Conservation (phyloP, 1,284 basidiomycete species). For the Amylostereum areolatum region DNA sequence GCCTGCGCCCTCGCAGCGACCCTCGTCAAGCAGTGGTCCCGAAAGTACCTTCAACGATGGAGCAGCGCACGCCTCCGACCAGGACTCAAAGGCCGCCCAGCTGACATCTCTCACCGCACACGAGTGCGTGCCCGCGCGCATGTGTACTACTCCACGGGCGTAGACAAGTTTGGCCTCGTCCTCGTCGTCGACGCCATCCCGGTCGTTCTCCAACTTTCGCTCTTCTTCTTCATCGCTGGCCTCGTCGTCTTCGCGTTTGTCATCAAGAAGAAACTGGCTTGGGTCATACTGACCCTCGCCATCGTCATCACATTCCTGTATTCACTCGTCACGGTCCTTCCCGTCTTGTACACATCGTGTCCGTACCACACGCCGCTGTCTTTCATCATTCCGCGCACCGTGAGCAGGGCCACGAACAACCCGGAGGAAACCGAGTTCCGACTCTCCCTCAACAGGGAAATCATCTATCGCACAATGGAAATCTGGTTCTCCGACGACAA, state of each 20-base stretch:
- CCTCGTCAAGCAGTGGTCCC: constrained; percentile 22
- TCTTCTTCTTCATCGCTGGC: constrained; percentile 35
- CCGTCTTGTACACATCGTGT: constrained; percentile 28
- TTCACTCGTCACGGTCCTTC: constrained; percentile 26
- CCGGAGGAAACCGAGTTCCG: no score
- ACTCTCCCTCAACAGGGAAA: no score
- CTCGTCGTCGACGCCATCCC: constrained; percentile 31
- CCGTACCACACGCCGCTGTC: constrained; percentile 35
- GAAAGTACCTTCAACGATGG: constrained; percentile 19
- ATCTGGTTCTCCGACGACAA: no score
- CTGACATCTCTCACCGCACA: no score
- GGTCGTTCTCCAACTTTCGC: constrained; percentile 31
- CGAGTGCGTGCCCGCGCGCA: constrained; percentile 31
- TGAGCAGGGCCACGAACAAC: no score
- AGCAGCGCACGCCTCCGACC: no score
- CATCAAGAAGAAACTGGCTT: constrained; percentile 25
- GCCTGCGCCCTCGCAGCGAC: constrained; percentile 18
- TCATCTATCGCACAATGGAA: no score
- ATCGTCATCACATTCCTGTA: constrained; percentile 26
- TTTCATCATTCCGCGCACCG: no score
- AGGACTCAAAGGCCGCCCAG: constrained; percentile 26
- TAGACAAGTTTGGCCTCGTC: constrained; percentile 29
- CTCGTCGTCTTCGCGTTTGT: constrained; percentile 31
- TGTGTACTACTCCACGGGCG: constrained; percentile 29
- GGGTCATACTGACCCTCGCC: constrained; percentile 25